Evolutionary conservation across 768 basidiomycete species (phyloP).

Genomic region (Suillus brevipes): DNA sequence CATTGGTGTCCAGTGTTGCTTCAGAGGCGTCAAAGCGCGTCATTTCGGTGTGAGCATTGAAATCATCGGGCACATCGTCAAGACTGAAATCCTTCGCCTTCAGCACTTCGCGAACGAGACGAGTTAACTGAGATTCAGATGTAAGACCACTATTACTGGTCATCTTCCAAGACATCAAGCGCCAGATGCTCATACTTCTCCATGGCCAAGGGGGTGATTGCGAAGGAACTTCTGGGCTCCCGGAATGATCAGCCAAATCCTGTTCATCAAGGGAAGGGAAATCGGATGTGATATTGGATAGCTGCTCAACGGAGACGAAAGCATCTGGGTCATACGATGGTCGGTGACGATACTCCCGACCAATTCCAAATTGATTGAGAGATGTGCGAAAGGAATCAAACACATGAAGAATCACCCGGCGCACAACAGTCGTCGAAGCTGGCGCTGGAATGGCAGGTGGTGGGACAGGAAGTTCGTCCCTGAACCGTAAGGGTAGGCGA

Average conservation of each 20-base stretch:
- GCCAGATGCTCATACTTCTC: slow-evolving; percentile 15
- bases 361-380: slow-evolving; percentile 19
- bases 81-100: slow-evolving; percentile 10
- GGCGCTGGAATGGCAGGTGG: slow-evolving; percentile 1
- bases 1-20: background rate
- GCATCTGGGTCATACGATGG: slow-evolving; percentile 10
- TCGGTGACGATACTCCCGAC: slow-evolving; percentile 16
- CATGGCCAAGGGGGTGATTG: slow-evolving; percentile 17
- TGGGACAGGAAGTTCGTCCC: slow-evolving; percentile 19
- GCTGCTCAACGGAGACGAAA: background rate
- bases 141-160: background rate
- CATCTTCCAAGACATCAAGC: slow-evolving; percentile 13
- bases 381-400: slow-evolving; percentile 17
- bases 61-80: background rate
- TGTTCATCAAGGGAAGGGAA: background rate
- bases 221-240: background rate
- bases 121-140: slow-evolving; percentile 1
- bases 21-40: background rate
- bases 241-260: background rate
- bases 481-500: slow-evolving; percentile 9
- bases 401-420: slow-evolving; percentile 15
- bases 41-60: background rate
- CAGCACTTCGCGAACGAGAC: slow-evolving; percentile 9
- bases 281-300: background rate
- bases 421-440: background rate